Evolutionary conservation across 768 basidiomycete species (phyloP).

Genomic region (Strobilomyces confusus): DNA sequence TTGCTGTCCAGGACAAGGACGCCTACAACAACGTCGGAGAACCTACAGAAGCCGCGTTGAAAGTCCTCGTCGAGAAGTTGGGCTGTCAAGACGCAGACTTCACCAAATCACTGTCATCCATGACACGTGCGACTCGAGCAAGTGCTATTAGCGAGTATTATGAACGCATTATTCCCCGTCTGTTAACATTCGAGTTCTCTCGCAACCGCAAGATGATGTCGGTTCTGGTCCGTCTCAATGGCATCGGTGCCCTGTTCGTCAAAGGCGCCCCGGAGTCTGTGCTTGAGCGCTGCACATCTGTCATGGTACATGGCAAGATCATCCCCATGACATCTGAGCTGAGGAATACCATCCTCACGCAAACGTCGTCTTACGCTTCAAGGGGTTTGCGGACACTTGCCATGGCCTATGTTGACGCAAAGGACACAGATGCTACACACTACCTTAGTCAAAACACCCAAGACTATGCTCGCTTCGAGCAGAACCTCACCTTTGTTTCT

Average conservation of each 20-base stretch:
- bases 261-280: constrained; percentile 98
- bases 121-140: constrained; percentile 61
- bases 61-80: constrained; percentile 92
- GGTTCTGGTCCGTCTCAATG: constrained; percentile 73
- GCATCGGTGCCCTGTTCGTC: constrained; percentile 76
- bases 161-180: constrained; percentile 68
- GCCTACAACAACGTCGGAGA: constrained; percentile 85
- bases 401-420: constrained; percentile 78
- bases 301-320: constrained; percentile 58
- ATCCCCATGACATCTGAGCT: constrained; percentile 64
- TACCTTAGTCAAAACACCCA: constrained; percentile 75
- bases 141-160: constrained; percentile 84
- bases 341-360: constrained; percentile 55
- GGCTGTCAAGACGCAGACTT: constrained; percentile 64
- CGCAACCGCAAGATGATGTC: constrained; percentile 99
- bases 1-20: constrained; percentile 61
- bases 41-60: constrained; percentile 95
- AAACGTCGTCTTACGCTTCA: constrained; percentile 69
- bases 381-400: constrained; percentile 89
- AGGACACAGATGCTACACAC: constrained; percentile 72
- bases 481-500: constrained; percentile 89
- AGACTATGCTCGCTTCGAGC: constrained; percentile 90
- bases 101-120: constrained; percentile 49
- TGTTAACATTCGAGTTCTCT: constrained; percentile 96
- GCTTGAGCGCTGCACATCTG: constrained; percentile 80